Evolutionary conservation across 495 filamentous ascomycete genomes (phyloP), one percentile per base, ranked within the genome.

Genomic region (Staphylotrichum longicolle): DNA sequence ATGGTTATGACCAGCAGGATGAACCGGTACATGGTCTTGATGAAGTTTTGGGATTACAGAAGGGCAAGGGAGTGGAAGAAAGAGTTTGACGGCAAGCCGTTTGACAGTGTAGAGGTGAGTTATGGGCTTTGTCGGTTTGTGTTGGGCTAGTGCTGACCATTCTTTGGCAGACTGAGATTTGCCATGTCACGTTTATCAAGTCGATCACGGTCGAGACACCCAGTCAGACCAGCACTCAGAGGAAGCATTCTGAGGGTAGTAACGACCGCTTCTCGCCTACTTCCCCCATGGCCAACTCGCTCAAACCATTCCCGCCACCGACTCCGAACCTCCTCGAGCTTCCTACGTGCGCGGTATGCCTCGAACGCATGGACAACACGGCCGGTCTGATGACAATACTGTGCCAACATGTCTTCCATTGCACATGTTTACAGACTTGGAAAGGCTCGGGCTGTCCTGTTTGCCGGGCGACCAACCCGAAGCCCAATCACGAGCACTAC

Each of bases 321-420:
- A 97, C 94, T 3, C 91, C 93, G 1, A 85, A 89, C 15, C 81
- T 98, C 10, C 79, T 96, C 60, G 94, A 98, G 74, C 80, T 98
- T 1, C 94, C 94, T 5, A 98, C 95, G 3, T 98, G 94, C 64
- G 91, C 95, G 1, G 95, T 98, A 12, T 98, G 94, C 65, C 82
- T 98, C 11, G 94, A 98, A 75, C 88, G 94, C 40, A 98, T 98
- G 94, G 94, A 98, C 66, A 93, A 98, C 67, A 96, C 93, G 6
- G 92, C 91, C 0, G 94, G 94, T 5, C 78, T 98, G 4, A 83
- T 98, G 66, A 98, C 94, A 1, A 98, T 98, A 41, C 86, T 93
- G 63, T 98, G 94, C 73, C 95, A 98, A 68, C 94, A 98, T 65
- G 92, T 98, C 57, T 98, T 98, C 71, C 94, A 98, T 76, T 98